phyloP scores from a whole-genome alignment of 176 grass and related monocot species.

The Oryza officinalis region DNA sequence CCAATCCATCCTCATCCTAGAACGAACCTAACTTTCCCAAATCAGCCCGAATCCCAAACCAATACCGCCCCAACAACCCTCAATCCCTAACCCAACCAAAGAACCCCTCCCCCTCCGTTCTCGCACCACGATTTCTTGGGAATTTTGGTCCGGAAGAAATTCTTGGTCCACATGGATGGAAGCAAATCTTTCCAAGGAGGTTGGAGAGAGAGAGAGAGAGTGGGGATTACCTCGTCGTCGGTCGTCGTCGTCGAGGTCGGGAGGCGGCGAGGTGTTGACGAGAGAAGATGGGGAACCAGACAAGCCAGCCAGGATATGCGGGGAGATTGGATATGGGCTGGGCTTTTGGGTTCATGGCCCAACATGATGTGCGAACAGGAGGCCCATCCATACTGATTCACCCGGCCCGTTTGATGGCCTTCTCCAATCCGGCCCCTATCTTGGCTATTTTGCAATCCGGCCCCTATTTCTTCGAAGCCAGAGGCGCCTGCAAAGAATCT shows the following conservation, averaged over 20 bases:
- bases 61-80: neutral
- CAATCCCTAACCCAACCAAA: neutral
- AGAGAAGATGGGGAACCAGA: neutral
- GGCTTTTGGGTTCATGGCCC: neutral
- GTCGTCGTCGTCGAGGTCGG: neutral
- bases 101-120: neutral
- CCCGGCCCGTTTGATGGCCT: too few species aligned
- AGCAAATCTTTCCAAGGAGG: neutral
- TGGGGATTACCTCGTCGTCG: neutral
- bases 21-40: too few species aligned
- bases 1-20: too few species aligned
- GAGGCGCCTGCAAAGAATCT: too few species aligned
- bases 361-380: neutral
- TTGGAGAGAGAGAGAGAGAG: neutral
- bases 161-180: neutral
- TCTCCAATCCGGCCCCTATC: too few species aligned
- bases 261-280: constrained; percentile 31
- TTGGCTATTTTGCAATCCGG: too few species aligned
- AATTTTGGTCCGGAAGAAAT: neutral
- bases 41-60: neutral
- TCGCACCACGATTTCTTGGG: neutral
- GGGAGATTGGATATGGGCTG: neutral
- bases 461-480: too few species aligned
- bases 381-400: too few species aligned
- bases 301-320: neutral